Evolutionary conservation across 768 basidiomycete genomes (phyloP), one percentile per base, ranked within the genome.

Genomic region (Mycena filopes): DNA sequence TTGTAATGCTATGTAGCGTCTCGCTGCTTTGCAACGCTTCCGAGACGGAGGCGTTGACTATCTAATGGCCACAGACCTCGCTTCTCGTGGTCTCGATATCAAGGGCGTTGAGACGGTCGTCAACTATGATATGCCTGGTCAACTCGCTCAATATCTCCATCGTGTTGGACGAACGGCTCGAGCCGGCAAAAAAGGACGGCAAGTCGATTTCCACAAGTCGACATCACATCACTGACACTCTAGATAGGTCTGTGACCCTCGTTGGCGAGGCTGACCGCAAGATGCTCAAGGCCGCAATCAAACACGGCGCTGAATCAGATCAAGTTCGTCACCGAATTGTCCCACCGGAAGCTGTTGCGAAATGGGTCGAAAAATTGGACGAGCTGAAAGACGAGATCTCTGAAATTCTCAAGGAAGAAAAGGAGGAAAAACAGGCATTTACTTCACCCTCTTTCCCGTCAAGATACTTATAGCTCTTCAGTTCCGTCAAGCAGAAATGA

Each of bases 101-200:
- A 97, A 96, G 75, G 96, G 96, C 18, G 90, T 98, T 26, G 94
- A 99, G 74, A 96, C 95, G 3, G 95, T 99, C 66, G 96, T 99
- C 76, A 99, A 99, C 78, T 99, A 96, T 75, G 98, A 99, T 75
- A 98, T 99, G 97, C 98, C 98, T 12, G 86, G 87, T 21, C 93
- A 96, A 73, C 81, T 98, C 36, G 89, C 93, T 10, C 95, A 96
- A 72, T 99, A 99, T 78, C 86, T 98, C 33, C 98, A 99, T 76
- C 92, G 98, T 63, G 97, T 99, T 25, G 98, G 98, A 71, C 87
- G 98, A 74, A 99, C 98, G 51, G 98, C 98, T 29, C 90, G 98
- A 74, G 97, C 98, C 4, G 98, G 98, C 7, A 87, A 86, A 70
- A 91, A 90, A 73, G 98, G 98, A 77, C 87, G 96, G 94, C 95